phyloP scores from a whole-genome alignment of 768 basidiomycete genomes.

The Candolleomyces aberdarensis region DNA sequence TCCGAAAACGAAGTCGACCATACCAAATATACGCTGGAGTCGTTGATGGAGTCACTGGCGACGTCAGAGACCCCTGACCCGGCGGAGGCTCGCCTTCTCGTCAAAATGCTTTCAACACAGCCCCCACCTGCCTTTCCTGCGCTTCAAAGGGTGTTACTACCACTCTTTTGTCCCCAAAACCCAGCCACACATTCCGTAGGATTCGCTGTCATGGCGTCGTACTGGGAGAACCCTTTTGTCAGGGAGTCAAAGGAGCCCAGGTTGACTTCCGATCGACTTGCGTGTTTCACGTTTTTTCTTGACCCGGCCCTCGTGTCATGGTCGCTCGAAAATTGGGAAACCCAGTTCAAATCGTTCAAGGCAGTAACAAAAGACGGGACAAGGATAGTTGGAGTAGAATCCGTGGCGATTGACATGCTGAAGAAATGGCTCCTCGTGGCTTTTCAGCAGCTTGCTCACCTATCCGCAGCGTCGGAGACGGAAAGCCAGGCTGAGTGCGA shows the following conservation, averaged over 20 bases:
- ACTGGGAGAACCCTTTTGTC: conserved; percentile 50
- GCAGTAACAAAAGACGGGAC: conserved; percentile 60
- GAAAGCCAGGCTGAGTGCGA: conserved; percentile 55
- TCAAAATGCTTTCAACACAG: conserved; percentile 40
- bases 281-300: conserved; percentile 64
- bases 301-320: conserved; percentile 40
- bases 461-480: conserved; percentile 24
- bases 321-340: conserved; percentile 69
- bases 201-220: conserved; percentile 69
- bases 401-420: conserved; percentile 49
- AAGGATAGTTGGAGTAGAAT: conserved; percentile 65
- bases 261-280: conserved; percentile 54
- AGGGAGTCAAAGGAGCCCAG: conserved; percentile 37
- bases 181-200: conserved; percentile 61
- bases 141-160: conserved; percentile 59
- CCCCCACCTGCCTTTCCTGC: conserved; percentile 54
- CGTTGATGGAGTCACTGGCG: conserved; percentile 40
- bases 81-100: conserved; percentile 58
- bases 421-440: conserved; percentile 66
- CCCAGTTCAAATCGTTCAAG: conserved; percentile 62
- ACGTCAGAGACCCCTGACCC: conserved; percentile 69
- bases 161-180: conserved; percentile 49
- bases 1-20: neutral
- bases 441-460: conserved; percentile 47
- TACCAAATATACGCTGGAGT: conserved; percentile 28